phyloP scores from a whole-genome alignment of 805 yeast genomes.

The Yamadazyma sp. region DNA sequence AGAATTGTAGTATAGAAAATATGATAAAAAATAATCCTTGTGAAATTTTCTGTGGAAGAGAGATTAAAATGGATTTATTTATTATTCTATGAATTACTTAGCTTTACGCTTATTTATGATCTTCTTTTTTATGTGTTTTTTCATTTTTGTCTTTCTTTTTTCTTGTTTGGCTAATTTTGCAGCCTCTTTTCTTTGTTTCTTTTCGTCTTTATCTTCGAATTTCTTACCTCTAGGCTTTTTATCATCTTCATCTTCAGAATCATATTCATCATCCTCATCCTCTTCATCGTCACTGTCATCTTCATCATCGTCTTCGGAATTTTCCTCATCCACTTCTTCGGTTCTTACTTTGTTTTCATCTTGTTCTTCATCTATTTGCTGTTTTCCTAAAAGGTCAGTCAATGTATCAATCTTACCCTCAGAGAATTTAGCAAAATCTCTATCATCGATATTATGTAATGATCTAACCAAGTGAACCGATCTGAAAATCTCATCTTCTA shows the following conservation, averaged over 20 bases:
- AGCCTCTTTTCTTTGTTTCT: conserved; percentile 40
- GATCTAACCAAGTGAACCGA: conserved; percentile 74
- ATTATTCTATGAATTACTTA: conserved; percentile 9
- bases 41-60: not conserved
- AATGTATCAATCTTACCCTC: conserved; percentile 81
- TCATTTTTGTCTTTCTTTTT: conserved; percentile 40
- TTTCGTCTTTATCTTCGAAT: conserved; percentile 50
- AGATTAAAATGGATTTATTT: not conserved
- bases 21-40: no score
- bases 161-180: conserved; percentile 29
- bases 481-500: conserved; percentile 81
- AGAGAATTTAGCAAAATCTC: conserved; percentile 78
- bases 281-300: conserved; percentile 24
- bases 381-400: conserved; percentile 52
- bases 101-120: conserved; percentile 66
- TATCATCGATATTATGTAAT: conserved; percentile 80
- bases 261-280: conserved; percentile 32
- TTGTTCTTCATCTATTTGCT: conserved; percentile 19
- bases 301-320: conserved; percentile 15
- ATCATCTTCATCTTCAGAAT: conserved; percentile 21
- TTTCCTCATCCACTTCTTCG: conserved; percentile 6
- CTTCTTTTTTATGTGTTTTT: conserved; percentile 29
- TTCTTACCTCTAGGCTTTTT: conserved; percentile 61
- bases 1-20: no score
- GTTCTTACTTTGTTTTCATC: conserved; percentile 12